phyloP scores from a whole-genome alignment of 805 yeast genomes.

The Lipomyces yamanashiensis region DNA sequence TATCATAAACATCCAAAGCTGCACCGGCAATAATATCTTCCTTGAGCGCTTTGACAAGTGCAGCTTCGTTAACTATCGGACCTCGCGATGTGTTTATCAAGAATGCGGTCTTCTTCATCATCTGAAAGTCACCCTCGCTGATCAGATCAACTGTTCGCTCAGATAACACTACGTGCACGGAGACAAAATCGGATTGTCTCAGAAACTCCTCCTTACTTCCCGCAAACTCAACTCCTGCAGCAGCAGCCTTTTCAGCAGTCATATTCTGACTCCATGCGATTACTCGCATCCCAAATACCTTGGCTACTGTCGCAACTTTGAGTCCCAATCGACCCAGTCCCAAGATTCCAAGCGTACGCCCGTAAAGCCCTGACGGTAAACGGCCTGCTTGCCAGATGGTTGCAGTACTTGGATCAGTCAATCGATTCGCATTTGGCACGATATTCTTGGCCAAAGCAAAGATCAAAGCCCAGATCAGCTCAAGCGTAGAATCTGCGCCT shows the following conservation, averaged over 20 bases:
- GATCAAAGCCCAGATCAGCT: slow-evolving; percentile 38
- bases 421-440: slow-evolving; percentile 29
- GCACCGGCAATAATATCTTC: slow-evolving; percentile 37
- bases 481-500: slow-evolving; percentile 34
- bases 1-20: slow-evolving; percentile 38
- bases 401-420: slow-evolving; percentile 13
- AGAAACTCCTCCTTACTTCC: slow-evolving; percentile 34
- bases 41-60: slow-evolving; percentile 32
- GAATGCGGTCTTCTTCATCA: slow-evolving; percentile 37
- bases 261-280: slow-evolving; percentile 38
- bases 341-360: slow-evolving; percentile 35
- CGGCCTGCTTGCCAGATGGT: slow-evolving; percentile 38
- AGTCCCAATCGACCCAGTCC: slow-evolving; percentile 37
- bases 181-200: slow-evolving; percentile 34
- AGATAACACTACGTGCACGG: slow-evolving; percentile 34
- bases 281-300: slow-evolving; percentile 37
- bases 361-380: slow-evolving; percentile 30
- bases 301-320: slow-evolving; percentile 30
- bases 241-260: slow-evolving; percentile 27
- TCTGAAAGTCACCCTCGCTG: slow-evolving; percentile 24
- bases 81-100: slow-evolving; percentile 39
- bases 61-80: slow-evolving; percentile 36
- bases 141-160: slow-evolving; percentile 31
- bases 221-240: slow-evolving; percentile 16
- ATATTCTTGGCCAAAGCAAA: slow-evolving; percentile 31